Evolutionary conservation across 148 eudicot species (phyloP).

Genomic region (Fagopyrum tataricum): DNA sequence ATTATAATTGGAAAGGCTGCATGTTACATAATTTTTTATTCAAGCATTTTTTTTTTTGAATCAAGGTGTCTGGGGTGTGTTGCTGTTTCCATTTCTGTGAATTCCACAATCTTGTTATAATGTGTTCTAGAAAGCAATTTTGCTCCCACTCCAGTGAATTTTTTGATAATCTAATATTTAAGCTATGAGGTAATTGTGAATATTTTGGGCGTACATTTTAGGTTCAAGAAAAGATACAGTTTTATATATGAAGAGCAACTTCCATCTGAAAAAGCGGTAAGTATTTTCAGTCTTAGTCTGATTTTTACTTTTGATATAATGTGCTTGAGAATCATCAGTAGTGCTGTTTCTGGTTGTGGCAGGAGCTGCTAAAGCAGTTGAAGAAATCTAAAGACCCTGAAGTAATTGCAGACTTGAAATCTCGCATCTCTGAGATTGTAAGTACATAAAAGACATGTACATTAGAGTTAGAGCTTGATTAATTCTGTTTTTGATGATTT

Average conservation of each 20-base stretch:
- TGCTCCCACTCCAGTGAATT: neutral
- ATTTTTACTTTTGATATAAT: neutral
- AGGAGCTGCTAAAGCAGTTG: constrained; percentile 59
- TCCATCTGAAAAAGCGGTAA: constrained; percentile 82
- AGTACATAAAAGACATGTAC: constrained; percentile 17
- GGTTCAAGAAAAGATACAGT: constrained; percentile 82
- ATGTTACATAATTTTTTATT: neutral
- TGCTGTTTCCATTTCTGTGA: neutral
- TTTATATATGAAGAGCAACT: constrained; percentile 60
- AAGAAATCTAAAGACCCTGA: constrained; percentile 55
- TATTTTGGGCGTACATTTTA: constrained; percentile 16
- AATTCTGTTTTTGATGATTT: neutral
- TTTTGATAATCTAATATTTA: neutral
- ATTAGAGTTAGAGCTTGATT: neutral
- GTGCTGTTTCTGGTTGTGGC: constrained; percentile 15
- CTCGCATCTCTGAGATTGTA: constrained; percentile 56
- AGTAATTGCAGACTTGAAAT: constrained; percentile 37
- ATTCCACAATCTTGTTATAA: constrained; percentile 1
- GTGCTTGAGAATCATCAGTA: constrained; percentile 10
- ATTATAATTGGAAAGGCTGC: neutral
- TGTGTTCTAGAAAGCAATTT: neutral
- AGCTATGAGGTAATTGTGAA: neutral
- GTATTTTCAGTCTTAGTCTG: neutral
- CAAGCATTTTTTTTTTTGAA: neutral
- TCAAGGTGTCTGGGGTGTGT: neutral